These are phyloP conservation scores for Neoascochyta sp. DNA, from an alignment of 2,329 filamentous ascomycete genomes.

Conservation along the genomic window DNA sequence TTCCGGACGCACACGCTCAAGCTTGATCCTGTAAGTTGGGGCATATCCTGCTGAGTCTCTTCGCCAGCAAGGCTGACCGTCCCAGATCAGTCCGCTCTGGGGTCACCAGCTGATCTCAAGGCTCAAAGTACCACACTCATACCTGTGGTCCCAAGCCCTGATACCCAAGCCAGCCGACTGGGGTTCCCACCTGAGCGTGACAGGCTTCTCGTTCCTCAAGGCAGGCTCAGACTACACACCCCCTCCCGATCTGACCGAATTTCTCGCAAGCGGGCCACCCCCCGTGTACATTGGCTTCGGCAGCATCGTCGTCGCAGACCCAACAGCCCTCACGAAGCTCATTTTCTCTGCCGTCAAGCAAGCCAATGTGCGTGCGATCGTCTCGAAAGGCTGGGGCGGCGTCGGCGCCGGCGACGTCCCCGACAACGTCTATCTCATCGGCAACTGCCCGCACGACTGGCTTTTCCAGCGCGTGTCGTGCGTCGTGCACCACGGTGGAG, in stretches of 20 bases:
- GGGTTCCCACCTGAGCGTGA: constrained; percentile 34
- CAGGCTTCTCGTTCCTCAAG: constrained; percentile 48
- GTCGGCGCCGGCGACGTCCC: constrained; percentile 36
- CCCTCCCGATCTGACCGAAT: constrained; percentile 39
- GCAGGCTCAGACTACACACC: constrained; percentile 40
- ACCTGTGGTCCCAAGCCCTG: constrained; percentile 46
- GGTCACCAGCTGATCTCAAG: constrained; percentile 40
- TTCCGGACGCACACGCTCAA: constrained; percentile 41
- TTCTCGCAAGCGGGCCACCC: constrained; percentile 48
- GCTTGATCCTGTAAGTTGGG: constrained; percentile 37
- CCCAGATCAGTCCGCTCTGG: constrained; percentile 30
- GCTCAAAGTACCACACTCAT: constrained; percentile 44
- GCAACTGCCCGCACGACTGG: constrained; percentile 56
- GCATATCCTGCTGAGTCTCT: not conserved
- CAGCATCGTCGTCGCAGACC: constrained; percentile 54
- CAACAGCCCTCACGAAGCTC: constrained; percentile 43
- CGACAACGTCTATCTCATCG: constrained; percentile 49
- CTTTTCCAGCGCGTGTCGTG: constrained; percentile 54
- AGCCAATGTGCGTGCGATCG: constrained; percentile 44
- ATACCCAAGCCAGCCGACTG: constrained; percentile 25
- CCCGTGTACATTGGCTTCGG: constrained; percentile 58
- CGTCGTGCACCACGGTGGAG: constrained; percentile 59
- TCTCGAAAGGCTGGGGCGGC: constrained; percentile 55
- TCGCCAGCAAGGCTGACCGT: not conserved
- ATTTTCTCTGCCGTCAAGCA: constrained; percentile 48